Percentiles rank a stretch among this genome's conserved stretches.
Evolutionary conservation across 163 green algal species (phyloP).

Genomic region (Scenedesmus sp.): DNA sequence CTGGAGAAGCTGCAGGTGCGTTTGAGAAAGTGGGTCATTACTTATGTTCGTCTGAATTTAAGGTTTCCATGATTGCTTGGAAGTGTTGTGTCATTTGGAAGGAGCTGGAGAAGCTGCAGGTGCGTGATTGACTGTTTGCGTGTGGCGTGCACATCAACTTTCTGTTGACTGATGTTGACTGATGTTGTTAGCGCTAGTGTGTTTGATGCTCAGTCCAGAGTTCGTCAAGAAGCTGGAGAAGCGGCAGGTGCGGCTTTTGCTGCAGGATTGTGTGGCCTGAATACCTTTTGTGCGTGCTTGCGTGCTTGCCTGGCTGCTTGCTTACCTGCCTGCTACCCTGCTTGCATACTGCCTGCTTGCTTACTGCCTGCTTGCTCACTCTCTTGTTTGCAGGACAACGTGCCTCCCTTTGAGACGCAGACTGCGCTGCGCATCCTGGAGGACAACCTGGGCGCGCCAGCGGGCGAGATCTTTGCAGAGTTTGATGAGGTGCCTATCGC

Average conservation of each 20-base stretch:
- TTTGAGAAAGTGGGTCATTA: too few relatives aligned
- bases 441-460: slow-evolving; percentile 74
- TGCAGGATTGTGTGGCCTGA: slow-evolving; percentile 88
- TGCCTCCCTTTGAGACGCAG: slow-evolving; percentile 88
- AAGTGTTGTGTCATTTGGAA: too few relatives aligned
- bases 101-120: too few relatives aligned
- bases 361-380: neutral
- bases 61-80: too few relatives aligned
- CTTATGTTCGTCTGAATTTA: too few relatives aligned
- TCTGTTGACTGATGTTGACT: neutral
- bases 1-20: slow-evolving; percentile 94
- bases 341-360: too few relatives aligned
- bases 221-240: neutral
- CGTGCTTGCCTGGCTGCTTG: too few relatives aligned
- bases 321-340: too few relatives aligned
- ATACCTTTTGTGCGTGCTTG: too few relatives aligned
- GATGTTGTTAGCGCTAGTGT: neutral
- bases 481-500: slow-evolving; percentile 95
- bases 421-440: slow-evolving; percentile 86
- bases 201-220: neutral
- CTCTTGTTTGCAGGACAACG: slow-evolving; percentile 86
- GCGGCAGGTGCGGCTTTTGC: slow-evolving; percentile 94
- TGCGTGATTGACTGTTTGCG: neutral
- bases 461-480: slow-evolving; percentile 86
- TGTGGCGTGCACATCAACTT: neutral